phyloP scores from a whole-genome alignment of 331 rosid genomes.

The Quercus lobata region DNA sequence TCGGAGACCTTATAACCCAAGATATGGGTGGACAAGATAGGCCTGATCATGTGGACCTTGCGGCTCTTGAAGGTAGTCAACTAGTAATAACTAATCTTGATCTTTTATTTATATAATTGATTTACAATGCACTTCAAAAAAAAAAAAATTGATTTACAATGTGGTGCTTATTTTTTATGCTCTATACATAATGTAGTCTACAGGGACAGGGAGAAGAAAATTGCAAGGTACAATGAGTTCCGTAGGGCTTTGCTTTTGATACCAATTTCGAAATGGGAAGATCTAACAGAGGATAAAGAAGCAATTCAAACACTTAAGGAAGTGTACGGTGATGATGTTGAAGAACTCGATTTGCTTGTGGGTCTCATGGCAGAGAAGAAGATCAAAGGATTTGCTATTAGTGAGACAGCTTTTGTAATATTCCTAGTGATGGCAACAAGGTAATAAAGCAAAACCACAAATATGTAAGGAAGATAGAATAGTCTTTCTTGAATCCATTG shows the following conservation, averaged over 20 bases:
- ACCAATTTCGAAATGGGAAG: constrained; percentile 47
- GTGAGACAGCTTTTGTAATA: constrained; percentile 45
- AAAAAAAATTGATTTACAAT: not conserved
- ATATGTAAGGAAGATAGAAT: too few relatives aligned
- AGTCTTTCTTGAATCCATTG: too few relatives aligned
- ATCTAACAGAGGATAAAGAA: constrained; percentile 47
- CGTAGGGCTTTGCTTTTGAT: constrained; percentile 34
- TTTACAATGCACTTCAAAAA: too few relatives aligned
- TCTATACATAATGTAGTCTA: constrained; percentile 32
- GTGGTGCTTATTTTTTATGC: not conserved
- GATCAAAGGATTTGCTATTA: constrained; percentile 52
- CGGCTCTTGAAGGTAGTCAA: constrained; percentile 47
- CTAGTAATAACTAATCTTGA: not conserved
- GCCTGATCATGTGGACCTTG: constrained; percentile 35
- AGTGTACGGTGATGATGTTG: constrained; percentile 47
- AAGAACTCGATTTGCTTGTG: constrained; percentile 40
- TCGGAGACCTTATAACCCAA: constrained; percentile 32
- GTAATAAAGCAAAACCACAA: constrained; percentile 8
- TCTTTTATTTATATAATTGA: not conserved
- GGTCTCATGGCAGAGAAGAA: constrained; percentile 60
- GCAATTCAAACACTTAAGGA: constrained; percentile 30
- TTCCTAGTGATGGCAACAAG: constrained; percentile 48
- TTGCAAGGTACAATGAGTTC: constrained; percentile 51
- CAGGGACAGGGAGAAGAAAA: constrained; percentile 49
- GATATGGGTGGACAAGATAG: constrained; percentile 40